Base-by-base conservation (phyloP, 2,329 filamentous ascomycete genomes). In the Emergomyces pasteurianus region DNA sequence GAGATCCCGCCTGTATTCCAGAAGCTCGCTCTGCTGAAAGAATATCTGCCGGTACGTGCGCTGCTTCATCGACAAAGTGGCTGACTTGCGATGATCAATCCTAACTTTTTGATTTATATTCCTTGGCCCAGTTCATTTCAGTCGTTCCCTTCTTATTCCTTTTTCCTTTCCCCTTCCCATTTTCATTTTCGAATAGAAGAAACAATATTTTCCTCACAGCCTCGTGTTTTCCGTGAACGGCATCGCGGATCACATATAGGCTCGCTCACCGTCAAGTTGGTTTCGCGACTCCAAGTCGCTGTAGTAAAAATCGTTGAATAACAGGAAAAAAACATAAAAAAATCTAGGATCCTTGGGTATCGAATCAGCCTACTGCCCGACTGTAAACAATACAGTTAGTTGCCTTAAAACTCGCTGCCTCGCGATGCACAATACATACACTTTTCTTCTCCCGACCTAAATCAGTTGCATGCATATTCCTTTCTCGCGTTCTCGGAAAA, bases 1-100 rank as follows among this genome's bases (percentile, higher is more conserved):
- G 60, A 63, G 59, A 58, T 64, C 60, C 55, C 59, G 58, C 55
- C 50, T 40, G 36, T 53, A 46, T 58, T 61, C 59, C 58, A 58
- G 47, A 61, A 43, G 42, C 50, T 56, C 58, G 9, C 16, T 28
- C 28, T 28, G 40, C n/a, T 60, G 47, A 52, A 42, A 55, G 36
- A 55, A 40, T 55, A 14, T 36, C 53, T 40, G n/a, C 23, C n/a
- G n/a, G 38, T 56, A 21, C 23, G 31, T 57, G 31, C 18, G 42
- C 21, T 34, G 38, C 31, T 54, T 52, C 60, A 23, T 55, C 53
- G 23, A 40, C 53, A 55, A 42, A 8, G 34, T 23, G 53, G 54
- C 26, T 57, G 21, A 23, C 50, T 34, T 38, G 50, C 50, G 50
- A 36, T 54, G 31, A 36, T 46, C 43, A 36, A 36, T 26, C n/a